Evolutionary conservation across 116 monocot species (phyloP), one percentile per base, ranked within the genome.

Genomic region (Cymodocea nodosa): DNA sequence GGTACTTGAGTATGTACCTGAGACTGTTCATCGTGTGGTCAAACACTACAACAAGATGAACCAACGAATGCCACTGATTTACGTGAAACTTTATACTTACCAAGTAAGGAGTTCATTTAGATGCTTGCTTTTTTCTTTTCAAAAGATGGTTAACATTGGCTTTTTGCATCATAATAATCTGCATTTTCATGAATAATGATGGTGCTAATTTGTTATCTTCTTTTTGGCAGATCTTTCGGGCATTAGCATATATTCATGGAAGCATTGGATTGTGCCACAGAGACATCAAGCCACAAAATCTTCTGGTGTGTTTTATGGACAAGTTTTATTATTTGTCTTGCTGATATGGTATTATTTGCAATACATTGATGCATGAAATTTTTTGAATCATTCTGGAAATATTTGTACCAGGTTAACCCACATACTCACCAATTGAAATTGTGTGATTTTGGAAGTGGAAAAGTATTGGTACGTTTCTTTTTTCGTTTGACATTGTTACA

Each of bases 1-100:
- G 73, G 81, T 81, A 19, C 70, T 81, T 20, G 81, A 81, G 50
- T 81, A 76, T 73, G 81, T 81, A 54, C 81, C 81, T 37, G 81
- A 81, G 64, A 82, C 77, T 16, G 71, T 78, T 23, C 63, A 78
- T 65, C 78, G 82, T 39, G 78, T 82, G 13, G 49, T 61, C 3
- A 82, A 78, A 60, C 78, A 78, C 53, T 78, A 82, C 68, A 82
- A 68, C 54, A 74, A 68, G 70, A 53, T 60, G 57, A 82, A 68
- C 51, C 82, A 82, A 35, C 74, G 74, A 14, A 77, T 81, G 81
- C 81, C 81, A 40, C 25, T 81, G 50, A 81, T 81, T 19, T 81
- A 77, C 71, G 81, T 77, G 30, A 81, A 81, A 54, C 74, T 82
- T 5, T 77, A 82, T 60, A 72, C 67, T 52, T 82, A 82, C 51